Evolutionary conservation across 1,284 basidiomycete genomes (phyloP).

Genomic region (Ustilago trichophora): DNA sequence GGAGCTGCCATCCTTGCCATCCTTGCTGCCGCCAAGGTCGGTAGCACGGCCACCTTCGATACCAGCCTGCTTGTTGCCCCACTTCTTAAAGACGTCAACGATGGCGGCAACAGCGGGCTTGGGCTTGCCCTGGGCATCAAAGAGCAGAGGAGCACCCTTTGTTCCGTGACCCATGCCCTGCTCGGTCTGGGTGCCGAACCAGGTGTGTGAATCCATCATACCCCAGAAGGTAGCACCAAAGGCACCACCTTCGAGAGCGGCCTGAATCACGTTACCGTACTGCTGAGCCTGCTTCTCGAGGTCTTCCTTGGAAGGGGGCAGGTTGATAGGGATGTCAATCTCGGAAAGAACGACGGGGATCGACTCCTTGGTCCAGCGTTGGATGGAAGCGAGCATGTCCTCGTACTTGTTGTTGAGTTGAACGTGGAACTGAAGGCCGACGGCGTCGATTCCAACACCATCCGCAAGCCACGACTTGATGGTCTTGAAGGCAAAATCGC

Average conservation of each 20-base stretch:
- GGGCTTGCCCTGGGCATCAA: constrained; percentile 33
- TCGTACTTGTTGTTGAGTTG: constrained; percentile 12
- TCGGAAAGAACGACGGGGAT: constrained; percentile 44
- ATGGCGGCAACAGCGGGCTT: constrained; percentile 41
- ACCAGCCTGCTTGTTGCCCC: constrained; percentile 40
- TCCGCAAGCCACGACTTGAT: constrained; percentile 40
- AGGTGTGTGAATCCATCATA: constrained; percentile 17
- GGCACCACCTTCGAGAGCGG: constrained; percentile 35
- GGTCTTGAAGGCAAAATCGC: constrained; percentile 46
- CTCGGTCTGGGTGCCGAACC: constrained; percentile 26
- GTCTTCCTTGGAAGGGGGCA: constrained; percentile 27
- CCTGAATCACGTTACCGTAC: constrained; percentile 36
- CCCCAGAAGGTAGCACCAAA: constrained; percentile 36
- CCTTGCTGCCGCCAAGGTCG: constrained; percentile 12
- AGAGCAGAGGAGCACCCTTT: constrained; percentile 28
- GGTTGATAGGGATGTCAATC: constrained; percentile 35
- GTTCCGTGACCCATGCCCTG: constrained; percentile 20
- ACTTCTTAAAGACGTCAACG: constrained; percentile 47
- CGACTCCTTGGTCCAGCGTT: constrained; percentile 25
- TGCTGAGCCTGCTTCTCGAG: constrained; percentile 43
- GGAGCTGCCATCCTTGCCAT: background rate
- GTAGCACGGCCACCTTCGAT: constrained; percentile 19
- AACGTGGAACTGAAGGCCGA: constrained; percentile 44
- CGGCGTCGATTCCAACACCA: constrained; percentile 27
- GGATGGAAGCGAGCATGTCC: constrained; percentile 39